phyloP scores from a whole-genome alignment of 169 alveolate species.

The Perkinsus chesapeaki region DNA sequence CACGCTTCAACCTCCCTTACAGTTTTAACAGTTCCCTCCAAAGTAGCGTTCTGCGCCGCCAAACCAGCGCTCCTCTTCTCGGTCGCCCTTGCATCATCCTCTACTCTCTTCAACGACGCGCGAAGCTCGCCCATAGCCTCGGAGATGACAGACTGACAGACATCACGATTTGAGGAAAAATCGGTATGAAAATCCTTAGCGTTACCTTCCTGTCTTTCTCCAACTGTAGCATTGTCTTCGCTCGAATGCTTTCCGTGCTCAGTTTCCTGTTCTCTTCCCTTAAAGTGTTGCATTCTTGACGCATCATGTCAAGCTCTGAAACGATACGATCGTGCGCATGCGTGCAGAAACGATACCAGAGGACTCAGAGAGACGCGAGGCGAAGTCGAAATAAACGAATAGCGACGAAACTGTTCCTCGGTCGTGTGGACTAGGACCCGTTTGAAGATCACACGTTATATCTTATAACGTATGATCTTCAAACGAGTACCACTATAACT shows the following conservation, averaged over 20 bases:
- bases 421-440: too few species aligned
- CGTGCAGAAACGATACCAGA: too few species aligned
- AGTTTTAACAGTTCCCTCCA: background rate
- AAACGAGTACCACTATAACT: too few species aligned
- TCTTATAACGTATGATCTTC: too few species aligned
- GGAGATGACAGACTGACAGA: background rate
- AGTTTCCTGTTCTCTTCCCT: background rate
- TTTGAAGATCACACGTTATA: too few species aligned
- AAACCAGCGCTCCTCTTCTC: background rate
- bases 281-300: background rate
- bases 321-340: too few species aligned
- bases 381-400: too few species aligned
- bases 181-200: background rate
- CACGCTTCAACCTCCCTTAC: background rate
- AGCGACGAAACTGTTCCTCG: too few species aligned
- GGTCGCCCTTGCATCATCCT: background rate
- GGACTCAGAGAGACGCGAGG: too few species aligned
- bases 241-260: background rate
- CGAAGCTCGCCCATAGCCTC: background rate
- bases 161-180: background rate
- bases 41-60: background rate
- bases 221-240: background rate
- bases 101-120: background rate
- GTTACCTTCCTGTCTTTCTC: background rate
- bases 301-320: background rate